These are phyloP conservation scores for Fusarium torreyae DNA, from an alignment of 2,329 filamentous ascomycete genomes.

Conservation along the genomic window DNA sequence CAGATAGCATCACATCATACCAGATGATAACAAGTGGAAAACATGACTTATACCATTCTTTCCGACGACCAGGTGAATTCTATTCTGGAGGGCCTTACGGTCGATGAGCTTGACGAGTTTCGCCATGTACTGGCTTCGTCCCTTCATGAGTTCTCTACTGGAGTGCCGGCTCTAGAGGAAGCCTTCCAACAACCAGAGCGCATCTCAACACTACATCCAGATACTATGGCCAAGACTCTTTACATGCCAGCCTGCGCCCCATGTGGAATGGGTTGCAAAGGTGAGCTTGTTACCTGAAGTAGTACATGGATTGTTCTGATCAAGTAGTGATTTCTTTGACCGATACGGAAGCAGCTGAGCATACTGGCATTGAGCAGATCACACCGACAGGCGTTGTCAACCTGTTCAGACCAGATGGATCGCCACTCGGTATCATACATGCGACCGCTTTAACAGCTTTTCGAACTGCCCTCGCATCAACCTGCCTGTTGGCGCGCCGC, in stretches of 20 bases:
- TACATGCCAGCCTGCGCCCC: conserved; percentile 82
- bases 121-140: conserved; percentile 64
- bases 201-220: conserved; percentile 63
- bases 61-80: conserved; percentile 69
- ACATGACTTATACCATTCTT: conserved; percentile 72
- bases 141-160: conserved; percentile 74
- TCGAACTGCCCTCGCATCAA: conserved; percentile 81
- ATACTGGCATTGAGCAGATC: conserved; percentile 54
- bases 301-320: conserved; percentile 8
- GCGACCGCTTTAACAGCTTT: conserved; percentile 84
- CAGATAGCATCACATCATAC: conserved; percentile 5
- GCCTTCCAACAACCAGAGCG: conserved; percentile 71
- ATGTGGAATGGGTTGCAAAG: conserved; percentile 77
- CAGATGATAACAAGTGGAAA: conserved; percentile 21
- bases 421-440: conserved; percentile 77
- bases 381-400: conserved; percentile 77
- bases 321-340: conserved; percentile 74
- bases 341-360: conserved; percentile 55
- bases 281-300: conserved; percentile 51
- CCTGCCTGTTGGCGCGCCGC: conserved; percentile 76
- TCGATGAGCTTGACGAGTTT: conserved; percentile 68
- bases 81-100: conserved; percentile 68
- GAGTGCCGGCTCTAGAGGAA: conserved; percentile 61
- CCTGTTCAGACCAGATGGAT: conserved; percentile 74
- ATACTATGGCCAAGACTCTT: conserved; percentile 72